Conservation (phyloP, 345 rosid genomes). For the Eucalyptus curtisii region DNA sequence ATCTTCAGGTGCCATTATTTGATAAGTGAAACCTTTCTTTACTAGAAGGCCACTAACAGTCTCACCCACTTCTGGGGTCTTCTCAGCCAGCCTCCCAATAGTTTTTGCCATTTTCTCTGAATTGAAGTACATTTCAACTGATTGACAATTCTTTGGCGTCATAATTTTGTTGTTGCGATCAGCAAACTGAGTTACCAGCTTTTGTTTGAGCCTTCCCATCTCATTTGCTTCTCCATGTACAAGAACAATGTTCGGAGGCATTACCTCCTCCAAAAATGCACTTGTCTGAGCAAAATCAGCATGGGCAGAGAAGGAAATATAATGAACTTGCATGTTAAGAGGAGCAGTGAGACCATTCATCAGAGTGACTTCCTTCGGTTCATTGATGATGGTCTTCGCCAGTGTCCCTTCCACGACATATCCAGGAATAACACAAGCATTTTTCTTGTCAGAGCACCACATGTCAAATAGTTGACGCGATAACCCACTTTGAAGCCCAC, state of each 20-base stretch:
- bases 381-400: slow-evolving; percentile 76
- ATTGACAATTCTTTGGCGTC: slow-evolving; percentile 89
- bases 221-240: slow-evolving; percentile 92
- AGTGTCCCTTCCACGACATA: slow-evolving; percentile 76
- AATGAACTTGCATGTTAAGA: slow-evolving; percentile 85
- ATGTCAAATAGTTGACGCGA: slow-evolving; percentile 84
- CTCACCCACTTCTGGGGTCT: slow-evolving; percentile 69
- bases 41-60: slow-evolving; percentile 75
- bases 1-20: slow-evolving; percentile 97
- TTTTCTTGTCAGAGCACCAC: slow-evolving; percentile 94
- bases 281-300: slow-evolving; percentile 97
- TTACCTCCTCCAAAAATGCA: slow-evolving; percentile 78
- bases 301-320: slow-evolving; percentile 91
- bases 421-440: slow-evolving; percentile 81
- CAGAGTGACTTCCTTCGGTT: slow-evolving; percentile 90
- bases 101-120: slow-evolving; percentile 95
- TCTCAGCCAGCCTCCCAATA: slow-evolving; percentile 75
- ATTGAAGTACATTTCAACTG: slow-evolving; percentile 72
- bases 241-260: slow-evolving; percentile 93
- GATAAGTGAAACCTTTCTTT: slow-evolving; percentile 91
- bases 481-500: slow-evolving; percentile 87
- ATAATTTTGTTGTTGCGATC: slow-evolving; percentile 76
- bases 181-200: slow-evolving; percentile 59
- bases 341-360: slow-evolving; percentile 90
- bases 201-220: slow-evolving; percentile 92